A percentile compares a stretch with the other conserved stretches of the same genome.
Conservation (phyloP, 371 early-diverging fungal genomes). For the Conidiobolus coronatus region DNA sequence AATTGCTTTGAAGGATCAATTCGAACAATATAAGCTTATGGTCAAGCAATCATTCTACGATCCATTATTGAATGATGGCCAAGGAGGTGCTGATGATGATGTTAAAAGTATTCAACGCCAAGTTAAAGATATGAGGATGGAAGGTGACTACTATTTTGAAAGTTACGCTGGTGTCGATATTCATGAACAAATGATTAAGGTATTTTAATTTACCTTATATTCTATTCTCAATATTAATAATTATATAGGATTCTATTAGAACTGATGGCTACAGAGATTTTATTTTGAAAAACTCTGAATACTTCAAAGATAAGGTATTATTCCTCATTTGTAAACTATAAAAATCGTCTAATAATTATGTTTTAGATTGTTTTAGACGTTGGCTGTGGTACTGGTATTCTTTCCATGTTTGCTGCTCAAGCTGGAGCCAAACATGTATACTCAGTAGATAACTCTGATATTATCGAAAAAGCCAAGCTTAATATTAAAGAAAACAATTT, state of each 20-base stretch:
- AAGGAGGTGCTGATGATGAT: neutral
- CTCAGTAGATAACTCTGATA: slow-evolving; percentile 67
- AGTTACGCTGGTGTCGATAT: slow-evolving; percentile 48
- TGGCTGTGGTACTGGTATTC: slow-evolving; percentile 59
- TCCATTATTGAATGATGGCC: slow-evolving; percentile 6
- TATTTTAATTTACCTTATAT: slow-evolving; percentile 4
- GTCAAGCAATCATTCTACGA: slow-evolving; percentile 49
- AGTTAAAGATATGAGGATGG: slow-evolving; percentile 9
- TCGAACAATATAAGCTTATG: slow-evolving; percentile 34
- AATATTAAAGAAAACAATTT: slow-evolving; percentile 59
- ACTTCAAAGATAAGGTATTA: slow-evolving; percentile 56
- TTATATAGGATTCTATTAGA: slow-evolving; percentile 42
- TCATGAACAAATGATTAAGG: slow-evolving; percentile 33
- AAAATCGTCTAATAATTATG: neutral
- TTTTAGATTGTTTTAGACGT: slow-evolving; percentile 39
- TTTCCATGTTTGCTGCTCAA: slow-evolving; percentile 55
- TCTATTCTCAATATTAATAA: neutral
- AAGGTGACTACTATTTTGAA: slow-evolving; percentile 59
- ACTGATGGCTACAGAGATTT: slow-evolving; percentile 60
- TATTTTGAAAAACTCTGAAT: slow-evolving; percentile 57
- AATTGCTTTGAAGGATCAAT: slow-evolving; percentile 22
- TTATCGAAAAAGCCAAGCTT: slow-evolving; percentile 55
- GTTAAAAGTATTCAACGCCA: neutral
- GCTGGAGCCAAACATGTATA: slow-evolving; percentile 50
- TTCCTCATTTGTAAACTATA: neutral